phyloP scores from a whole-genome alignment of 164 flowering plant genomes.

The Protea cynaroides region DNA sequence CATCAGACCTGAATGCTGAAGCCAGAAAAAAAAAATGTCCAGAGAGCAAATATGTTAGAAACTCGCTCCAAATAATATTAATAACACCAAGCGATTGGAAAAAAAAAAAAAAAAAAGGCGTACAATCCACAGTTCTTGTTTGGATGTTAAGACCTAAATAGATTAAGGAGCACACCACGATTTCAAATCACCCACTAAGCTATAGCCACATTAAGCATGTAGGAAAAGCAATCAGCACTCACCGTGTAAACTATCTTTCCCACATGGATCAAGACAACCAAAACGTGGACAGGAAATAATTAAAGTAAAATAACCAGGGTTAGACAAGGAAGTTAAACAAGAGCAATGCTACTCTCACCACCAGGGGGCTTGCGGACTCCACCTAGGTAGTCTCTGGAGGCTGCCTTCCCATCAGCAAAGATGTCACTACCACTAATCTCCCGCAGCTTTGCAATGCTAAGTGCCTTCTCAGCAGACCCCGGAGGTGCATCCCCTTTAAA shows the following conservation, averaged over 20 bases:
- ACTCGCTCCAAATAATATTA: no score
- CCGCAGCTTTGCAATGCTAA: slow-evolving; percentile 74
- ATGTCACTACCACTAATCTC: slow-evolving; percentile 92
- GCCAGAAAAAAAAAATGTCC: no score
- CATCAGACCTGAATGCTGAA: no score
- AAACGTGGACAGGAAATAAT: not conserved
- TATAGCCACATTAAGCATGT: not conserved
- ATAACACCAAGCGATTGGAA: not conserved
- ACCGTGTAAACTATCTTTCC: not conserved
- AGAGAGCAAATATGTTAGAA: no score
- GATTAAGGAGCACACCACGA: not conserved
- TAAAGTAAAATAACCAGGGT: slow-evolving; percentile 11
- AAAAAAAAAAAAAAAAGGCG: slow-evolving; percentile 30
- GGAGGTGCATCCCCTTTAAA: slow-evolving; percentile 79
- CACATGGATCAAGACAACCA: slow-evolving; percentile 9
- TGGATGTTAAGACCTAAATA: slow-evolving; percentile 23
- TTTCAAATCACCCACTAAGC: not conserved
- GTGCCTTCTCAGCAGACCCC: slow-evolving; percentile 68
- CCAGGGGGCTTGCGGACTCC: slow-evolving; percentile 99
- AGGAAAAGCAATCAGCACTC: not conserved
- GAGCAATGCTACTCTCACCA: slow-evolving; percentile 93
- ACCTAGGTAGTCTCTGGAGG: slow-evolving; percentile 70
- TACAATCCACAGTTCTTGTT: slow-evolving; percentile 24
- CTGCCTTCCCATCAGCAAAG: slow-evolving; percentile 83
- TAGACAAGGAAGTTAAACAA: slow-evolving; percentile 44